Base-by-base conservation (phyloP, 2,329 filamentous ascomycete genomes). In the Trichophaea hybrida region DNA sequence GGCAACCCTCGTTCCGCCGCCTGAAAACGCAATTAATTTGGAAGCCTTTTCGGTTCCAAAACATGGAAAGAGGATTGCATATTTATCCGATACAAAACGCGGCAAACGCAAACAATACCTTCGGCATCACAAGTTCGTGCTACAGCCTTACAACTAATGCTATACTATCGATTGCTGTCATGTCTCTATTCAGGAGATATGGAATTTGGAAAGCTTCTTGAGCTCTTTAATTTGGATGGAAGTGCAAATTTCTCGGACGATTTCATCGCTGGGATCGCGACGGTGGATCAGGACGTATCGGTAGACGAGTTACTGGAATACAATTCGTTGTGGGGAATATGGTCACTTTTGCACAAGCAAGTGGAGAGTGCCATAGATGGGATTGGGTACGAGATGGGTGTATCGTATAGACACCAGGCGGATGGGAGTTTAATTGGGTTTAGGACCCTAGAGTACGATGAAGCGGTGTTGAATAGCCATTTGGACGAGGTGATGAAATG, bases 81-180 rank as follows among this genome's bases (percentile, higher is more conserved):
- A 94, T 71, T 75, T 98, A 53, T 83, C 83, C 0, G 93, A 98
- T 67, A 81, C 95, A 64, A 98, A 72, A 97, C 91, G 0, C 80
- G 90, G 15, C 78, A 77, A 0, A 80, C 78, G 3, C 75, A 73
- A n/a, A 78, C 77, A 2, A 69, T 87, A 1, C 89, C 1, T 76
- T 79, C 1, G 80, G 81, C 24, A 75, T 68, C 80, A 0, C 80
- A 83, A 0, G 77, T 88, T 49, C 80, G 85, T 8, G 87, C 88
- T 0, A 87, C 89, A 0, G 81, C 84, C 67, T 84, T 96, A 61
- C 93, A 98, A 70, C 76, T 97, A 0, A 89, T 94, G 72, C 75
- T 97, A 0, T 98, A 97, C 70, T 89, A 91, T 65, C 83, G 83
- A 32, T 82, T 97, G 57, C 76, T 98, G n/a, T 81, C 83, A 7